These are phyloP conservation scores for Diaporthe ilicicola DNA, from an alignment of 2,329 filamentous ascomycete genomes.

Conservation along the genomic window DNA sequence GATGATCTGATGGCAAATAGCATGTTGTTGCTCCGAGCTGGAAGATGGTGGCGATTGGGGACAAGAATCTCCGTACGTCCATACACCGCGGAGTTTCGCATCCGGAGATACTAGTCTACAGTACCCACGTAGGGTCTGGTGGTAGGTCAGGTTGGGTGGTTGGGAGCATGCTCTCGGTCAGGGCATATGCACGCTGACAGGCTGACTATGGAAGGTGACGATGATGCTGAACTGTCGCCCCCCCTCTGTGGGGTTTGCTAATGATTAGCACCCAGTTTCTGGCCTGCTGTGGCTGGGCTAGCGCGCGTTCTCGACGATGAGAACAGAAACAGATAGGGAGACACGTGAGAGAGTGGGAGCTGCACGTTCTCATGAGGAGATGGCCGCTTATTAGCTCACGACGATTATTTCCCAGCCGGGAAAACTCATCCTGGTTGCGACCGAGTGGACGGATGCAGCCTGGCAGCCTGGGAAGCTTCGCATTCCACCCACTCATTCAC, in stretches of 20 bases:
- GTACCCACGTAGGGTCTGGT: no score
- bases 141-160: background rate
- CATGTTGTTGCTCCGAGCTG: no score
- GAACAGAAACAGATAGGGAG: background rate
- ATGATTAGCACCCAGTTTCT: background rate
- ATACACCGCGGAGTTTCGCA: no score
- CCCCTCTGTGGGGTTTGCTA: background rate
- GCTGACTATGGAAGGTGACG: background rate
- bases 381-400: conserved; percentile 12
- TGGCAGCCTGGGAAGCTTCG: conserved; percentile 12
- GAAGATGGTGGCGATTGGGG: no score
- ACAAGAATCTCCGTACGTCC: no score
- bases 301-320: background rate
- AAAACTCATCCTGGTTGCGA: conserved; percentile 2
- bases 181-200: background rate
- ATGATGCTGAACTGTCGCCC: background rate
- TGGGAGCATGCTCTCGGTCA: background rate
- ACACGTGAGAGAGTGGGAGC: background rate
- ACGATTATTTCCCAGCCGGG: conserved; percentile 11
- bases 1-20: no score
- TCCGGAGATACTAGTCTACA: no score
- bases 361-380: conserved; percentile 8
- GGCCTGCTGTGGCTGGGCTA: background rate
- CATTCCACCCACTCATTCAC: background rate
- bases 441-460: conserved; percentile 1